These are phyloP conservation scores for Torulaspora delbrueckii DNA, from an alignment of 805 yeast genomes.

Conservation along the genomic window DNA sequence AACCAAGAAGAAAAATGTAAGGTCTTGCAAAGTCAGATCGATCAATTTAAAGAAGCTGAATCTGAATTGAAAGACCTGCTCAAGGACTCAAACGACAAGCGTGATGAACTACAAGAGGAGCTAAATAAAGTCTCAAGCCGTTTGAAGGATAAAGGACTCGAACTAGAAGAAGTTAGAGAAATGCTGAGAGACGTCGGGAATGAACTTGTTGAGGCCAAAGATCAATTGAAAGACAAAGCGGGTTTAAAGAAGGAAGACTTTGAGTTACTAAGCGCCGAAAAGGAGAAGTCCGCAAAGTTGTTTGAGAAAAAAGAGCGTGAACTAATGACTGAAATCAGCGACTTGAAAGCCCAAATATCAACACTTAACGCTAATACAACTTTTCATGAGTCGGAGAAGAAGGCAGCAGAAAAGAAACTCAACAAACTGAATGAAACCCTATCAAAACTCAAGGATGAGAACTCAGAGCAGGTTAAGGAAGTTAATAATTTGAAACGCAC, in stretches of 20 bases:
- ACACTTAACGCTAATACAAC: constrained; percentile 16
- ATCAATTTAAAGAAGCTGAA: constrained; percentile 5
- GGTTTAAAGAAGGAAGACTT: constrained; percentile 30
- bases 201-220: constrained; percentile 68
- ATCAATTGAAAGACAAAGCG: constrained; percentile 45
- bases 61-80: constrained; percentile 3
- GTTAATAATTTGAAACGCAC: constrained; percentile 19
- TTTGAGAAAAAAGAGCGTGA: constrained; percentile 11
- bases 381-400: constrained; percentile 19
- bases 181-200: constrained; percentile 74
- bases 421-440: constrained; percentile 14
- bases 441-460: constrained; percentile 17
- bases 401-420: constrained; percentile 14
- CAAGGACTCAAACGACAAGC: constrained; percentile 9
- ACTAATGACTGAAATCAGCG: constrained; percentile 7
- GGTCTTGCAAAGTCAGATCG: constrained; percentile 10
- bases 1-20: constrained; percentile 22
- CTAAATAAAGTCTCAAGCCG: constrained; percentile 25
- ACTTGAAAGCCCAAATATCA: constrained; percentile 22
- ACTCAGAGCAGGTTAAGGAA: constrained; percentile 21
- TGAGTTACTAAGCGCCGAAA: constrained; percentile 9
- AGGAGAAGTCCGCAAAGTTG: constrained; percentile 11
- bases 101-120: constrained; percentile 20
- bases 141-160: constrained; percentile 48
- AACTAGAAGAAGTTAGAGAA: constrained; percentile 65